These are phyloP conservation scores for Arabidopsis arenosa DNA, from an alignment of 345 rosid species.

Conservation along the genomic window DNA sequence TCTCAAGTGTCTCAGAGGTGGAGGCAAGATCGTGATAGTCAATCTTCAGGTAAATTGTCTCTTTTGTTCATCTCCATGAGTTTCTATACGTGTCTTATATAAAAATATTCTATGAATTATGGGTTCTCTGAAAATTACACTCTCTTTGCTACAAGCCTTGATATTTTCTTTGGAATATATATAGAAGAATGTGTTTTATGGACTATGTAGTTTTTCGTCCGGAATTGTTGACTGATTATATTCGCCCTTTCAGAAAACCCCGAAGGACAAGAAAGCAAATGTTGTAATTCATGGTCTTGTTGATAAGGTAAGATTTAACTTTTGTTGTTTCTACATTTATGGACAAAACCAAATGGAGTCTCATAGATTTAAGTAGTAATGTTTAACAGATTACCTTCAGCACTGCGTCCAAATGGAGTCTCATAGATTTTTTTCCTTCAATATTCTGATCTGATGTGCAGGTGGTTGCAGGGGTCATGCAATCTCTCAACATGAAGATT, in stretches of 20 bases:
- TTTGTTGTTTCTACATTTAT: constrained; percentile 4
- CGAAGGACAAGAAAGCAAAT: constrained; percentile 94
- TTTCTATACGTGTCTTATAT: neutral
- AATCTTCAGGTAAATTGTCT: constrained; percentile 79
- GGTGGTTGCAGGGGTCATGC: constrained; percentile 88
- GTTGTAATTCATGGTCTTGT: constrained; percentile 91
- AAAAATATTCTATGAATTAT: neutral
- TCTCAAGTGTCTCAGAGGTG: constrained; percentile 83
- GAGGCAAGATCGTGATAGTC: constrained; percentile 91
- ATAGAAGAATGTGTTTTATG: neutral
- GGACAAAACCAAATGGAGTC: neutral
- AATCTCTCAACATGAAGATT: constrained; percentile 65
- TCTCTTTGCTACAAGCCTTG: neutral
- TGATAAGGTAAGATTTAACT: constrained; percentile 69
- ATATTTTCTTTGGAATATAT: constrained; percentile 10
- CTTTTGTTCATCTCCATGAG: neutral
- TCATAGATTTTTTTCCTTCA: neutral
- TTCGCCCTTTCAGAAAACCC: constrained; percentile 72
- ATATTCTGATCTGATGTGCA: constrained; percentile 56
- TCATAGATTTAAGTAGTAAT: too few species aligned
- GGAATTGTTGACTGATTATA: constrained; percentile 23
- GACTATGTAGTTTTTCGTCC: neutral
- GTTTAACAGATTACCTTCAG: constrained; percentile 6
- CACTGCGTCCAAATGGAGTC: neutral
- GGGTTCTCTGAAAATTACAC: neutral